A percentile compares a stretch with the other conserved stretches of the same genome.
Evolutionary conservation across 73 alveolate genomes (phyloP).

Genomic region (Tetrahymena thermophila): DNA sequence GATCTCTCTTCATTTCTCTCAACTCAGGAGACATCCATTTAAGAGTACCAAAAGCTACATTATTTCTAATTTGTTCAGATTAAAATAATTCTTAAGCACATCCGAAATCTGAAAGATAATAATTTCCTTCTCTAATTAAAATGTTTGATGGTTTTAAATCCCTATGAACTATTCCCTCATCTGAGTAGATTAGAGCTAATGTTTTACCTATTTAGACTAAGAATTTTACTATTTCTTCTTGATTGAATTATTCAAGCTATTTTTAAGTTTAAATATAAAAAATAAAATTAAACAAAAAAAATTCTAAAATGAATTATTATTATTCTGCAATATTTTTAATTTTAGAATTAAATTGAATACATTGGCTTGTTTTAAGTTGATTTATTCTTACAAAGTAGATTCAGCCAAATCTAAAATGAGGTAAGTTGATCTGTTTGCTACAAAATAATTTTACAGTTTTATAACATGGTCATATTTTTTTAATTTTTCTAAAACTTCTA

Average conservation of each 20-base stretch:
- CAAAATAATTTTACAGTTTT: not conserved
- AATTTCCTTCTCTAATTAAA: not conserved
- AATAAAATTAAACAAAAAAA: no score
- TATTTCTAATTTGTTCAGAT: not conserved
- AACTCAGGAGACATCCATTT: not conserved
- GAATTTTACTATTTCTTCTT: not conserved
- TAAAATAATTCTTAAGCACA: not conserved
- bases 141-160: not conserved
- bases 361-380: not conserved
- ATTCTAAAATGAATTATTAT: no score
- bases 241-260: not conserved
- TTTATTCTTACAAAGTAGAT: not conserved
- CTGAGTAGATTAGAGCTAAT: not conserved
- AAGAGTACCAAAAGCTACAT: not conserved
- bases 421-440: not conserved
- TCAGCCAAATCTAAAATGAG: not conserved
- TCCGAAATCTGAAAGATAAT: not conserved
- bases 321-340: no score
- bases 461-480: not conserved
- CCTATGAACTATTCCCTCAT: not conserved
- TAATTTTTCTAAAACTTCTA: not conserved
- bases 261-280: not conserved
- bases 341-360: not conserved
- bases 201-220: not conserved
- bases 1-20: not conserved